Percentiles rank a stretch among this genome's conserved stretches.
Conservation (phyloP, 2,329 filamentous ascomycete species). For the Ceratocystis albifundus region DNA sequence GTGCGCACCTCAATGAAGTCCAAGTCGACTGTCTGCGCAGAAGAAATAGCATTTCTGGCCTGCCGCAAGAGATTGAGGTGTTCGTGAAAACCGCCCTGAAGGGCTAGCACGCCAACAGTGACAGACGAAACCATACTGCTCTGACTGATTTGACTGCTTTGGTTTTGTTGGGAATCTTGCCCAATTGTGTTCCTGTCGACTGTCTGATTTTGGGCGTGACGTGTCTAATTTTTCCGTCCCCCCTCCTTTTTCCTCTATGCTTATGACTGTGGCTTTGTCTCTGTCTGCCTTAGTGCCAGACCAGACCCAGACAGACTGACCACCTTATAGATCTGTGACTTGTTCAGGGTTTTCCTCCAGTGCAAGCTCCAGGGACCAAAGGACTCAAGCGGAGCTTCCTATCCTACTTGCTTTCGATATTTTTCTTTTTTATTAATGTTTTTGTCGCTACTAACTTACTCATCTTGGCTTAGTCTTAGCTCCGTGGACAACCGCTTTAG, state of each 20-base stretch:
- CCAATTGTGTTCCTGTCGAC: not conserved
- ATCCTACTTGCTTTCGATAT: not conserved
- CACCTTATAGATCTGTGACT: too few relatives aligned
- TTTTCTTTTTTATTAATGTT: not conserved
- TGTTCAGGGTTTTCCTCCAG: not conserved
- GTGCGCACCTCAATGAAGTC: slow-evolving; percentile 71
- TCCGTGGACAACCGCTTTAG: not conserved
- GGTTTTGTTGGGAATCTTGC: not conserved
- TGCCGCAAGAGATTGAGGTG: slow-evolving; percentile 65
- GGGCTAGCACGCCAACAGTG: slow-evolving; percentile 53
- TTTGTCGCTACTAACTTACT: not conserved
- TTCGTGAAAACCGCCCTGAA: slow-evolving; percentile 89
- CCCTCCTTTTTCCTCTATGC: too few relatives aligned
- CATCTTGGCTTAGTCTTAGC: not conserved
- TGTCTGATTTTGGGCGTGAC: not conserved
- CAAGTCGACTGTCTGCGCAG: slow-evolving; percentile 32
- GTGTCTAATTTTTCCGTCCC: not conserved
- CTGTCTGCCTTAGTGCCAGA: too few relatives aligned
- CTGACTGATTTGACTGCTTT: too few relatives aligned
- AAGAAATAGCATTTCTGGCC: slow-evolving; percentile 45
- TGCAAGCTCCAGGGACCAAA: not conserved
- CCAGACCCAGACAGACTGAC: too few relatives aligned
- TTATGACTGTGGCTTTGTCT: too few relatives aligned
- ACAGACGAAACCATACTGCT: slow-evolving; percentile 28
- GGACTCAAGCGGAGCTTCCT: slow-evolving; percentile 10